A percentile compares a stretch with the other conserved stretches of the same genome.
phyloP scores from a whole-genome alignment of 148 eudicot species.

The Fagopyrum tataricum region DNA sequence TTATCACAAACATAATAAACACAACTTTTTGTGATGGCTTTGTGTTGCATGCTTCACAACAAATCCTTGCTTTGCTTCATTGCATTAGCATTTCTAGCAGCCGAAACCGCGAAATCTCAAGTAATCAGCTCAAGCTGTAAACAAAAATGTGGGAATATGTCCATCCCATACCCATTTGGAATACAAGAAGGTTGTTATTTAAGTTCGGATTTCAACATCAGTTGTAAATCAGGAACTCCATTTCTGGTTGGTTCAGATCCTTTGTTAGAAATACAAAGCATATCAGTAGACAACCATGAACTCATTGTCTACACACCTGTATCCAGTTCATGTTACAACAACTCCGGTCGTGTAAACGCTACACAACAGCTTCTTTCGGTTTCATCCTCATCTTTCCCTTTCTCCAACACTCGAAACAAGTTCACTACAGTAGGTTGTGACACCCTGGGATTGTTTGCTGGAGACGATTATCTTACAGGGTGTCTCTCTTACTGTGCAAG shows the following conservation, averaged over 20 bases:
- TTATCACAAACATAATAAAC: not conserved
- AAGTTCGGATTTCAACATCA: not conserved
- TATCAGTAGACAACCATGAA: not conserved
- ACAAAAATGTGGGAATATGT: constrained; percentile 14
- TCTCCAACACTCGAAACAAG: constrained; percentile 6
- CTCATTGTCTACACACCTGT: not conserved
- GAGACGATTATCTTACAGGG: constrained; percentile 11
- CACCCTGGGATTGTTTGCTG: not conserved
- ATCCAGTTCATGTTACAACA: not conserved
- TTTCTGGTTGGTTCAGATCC: not conserved
- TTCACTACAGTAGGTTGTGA: constrained; percentile 22
- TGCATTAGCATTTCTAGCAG: not conserved
- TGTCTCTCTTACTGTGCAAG: constrained; percentile 17
- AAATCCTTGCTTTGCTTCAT: not conserved
- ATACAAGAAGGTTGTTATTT: constrained; percentile 11
- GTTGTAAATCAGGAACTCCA: not conserved
- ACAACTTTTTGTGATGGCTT: not conserved
- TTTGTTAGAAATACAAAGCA: not conserved
- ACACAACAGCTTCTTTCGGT: not conserved
- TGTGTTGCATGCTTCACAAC: not conserved
- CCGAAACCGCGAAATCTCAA: not conserved
- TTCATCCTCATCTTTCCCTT: not conserved
- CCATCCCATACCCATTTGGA: constrained; percentile 24
- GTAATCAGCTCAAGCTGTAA: constrained; percentile 12
- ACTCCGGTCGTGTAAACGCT: not conserved